These are phyloP conservation scores for Wickerhamomyces bisporus DNA, from an alignment of 805 yeast species.

Conservation along the genomic window DNA sequence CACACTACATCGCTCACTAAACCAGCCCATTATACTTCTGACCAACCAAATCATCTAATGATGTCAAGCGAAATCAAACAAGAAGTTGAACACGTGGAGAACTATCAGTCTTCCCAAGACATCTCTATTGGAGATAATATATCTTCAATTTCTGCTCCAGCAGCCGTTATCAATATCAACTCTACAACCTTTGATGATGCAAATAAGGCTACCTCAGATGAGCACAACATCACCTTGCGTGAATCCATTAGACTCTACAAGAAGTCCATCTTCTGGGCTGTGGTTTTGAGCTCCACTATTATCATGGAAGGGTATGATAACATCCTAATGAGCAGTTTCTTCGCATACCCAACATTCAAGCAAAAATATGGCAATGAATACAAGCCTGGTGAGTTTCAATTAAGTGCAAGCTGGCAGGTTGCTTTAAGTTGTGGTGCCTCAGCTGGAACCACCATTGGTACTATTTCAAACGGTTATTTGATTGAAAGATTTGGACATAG, in stretches of 20 bases:
- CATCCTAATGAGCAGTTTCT: constrained; percentile 16
- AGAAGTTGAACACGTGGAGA: too few relatives aligned
- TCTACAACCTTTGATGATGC: constrained; percentile 10
- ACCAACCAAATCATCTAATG: too few relatives aligned
- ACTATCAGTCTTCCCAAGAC: too few relatives aligned
- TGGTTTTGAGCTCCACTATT: constrained; percentile 15
- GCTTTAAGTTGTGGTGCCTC: constrained; percentile 30
- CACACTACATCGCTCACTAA: too few relatives aligned
- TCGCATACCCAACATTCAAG: constrained; percentile 20
- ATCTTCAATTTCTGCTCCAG: too few relatives aligned
- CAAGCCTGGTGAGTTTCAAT: constrained; percentile 25
- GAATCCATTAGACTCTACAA: constrained; percentile 16
- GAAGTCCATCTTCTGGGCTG: constrained; percentile 16
- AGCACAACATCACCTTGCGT: constrained; percentile 13
- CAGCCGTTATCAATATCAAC: constrained; percentile 6
- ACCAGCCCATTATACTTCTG: too few relatives aligned
- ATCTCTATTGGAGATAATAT: too few relatives aligned
- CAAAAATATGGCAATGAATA: constrained; percentile 20
- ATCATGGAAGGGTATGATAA: constrained; percentile 24
- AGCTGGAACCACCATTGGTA: constrained; percentile 32
- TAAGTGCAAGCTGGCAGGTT: constrained; percentile 41
- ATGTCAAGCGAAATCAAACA: too few relatives aligned
- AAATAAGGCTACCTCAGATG: constrained; percentile 14
- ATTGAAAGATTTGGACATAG: constrained; percentile 35
- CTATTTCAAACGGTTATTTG: constrained; percentile 15